Evolutionary conservation across 306 rosid species (phyloP), one percentile per base, ranked within the genome.

Genomic region (Sechiopsis laciniata): DNA sequence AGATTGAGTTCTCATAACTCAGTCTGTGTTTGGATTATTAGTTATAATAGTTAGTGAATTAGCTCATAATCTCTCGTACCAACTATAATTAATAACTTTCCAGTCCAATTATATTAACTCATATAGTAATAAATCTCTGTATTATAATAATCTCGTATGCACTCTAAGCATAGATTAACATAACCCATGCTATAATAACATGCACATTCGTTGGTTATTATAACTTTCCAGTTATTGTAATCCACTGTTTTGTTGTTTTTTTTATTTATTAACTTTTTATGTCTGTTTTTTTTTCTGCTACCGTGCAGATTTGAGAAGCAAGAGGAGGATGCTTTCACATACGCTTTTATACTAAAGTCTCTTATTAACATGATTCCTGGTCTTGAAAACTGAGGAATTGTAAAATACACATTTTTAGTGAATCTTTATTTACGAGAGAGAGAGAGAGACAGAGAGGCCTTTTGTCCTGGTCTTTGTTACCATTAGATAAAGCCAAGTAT

Each of bases 231-330:
- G 37, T 32, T 32, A 32, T 32, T 32, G 37, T 32, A 32, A 32
- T 32, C 37, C 37, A 32, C 37, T 32, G 37, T 32, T 63, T 3
- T 64, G 4, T 37, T 2, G 74, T 65, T 14, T 46, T 75, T n/a
- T 67, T 55, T 24, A 24, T 35, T 58, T 26, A 26, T 26, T 32
- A 32, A 14, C 24, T 63, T 63, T 3, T 32, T 29, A 77, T 57
- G 37, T 24, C 19, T 55, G 1, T 29, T 3, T 32, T 32, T 32
- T 32, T 42, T 60, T 37, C 68, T 37, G 60, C 80, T 65, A 75
- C 37, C 7, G 52, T 84, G 82, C 87, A 91, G 96, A 76, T 91
- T 91, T 80, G 91, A 91, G 84, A 92, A 85, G 86, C 92, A 90
- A 63, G 90, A 83, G 77, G 96, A 90, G 81, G 90, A 88, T 74